A percentile compares a stretch with the other conserved stretches of the same genome.
Evolutionary conservation across 1,139 yeast species (phyloP).

Genomic region (Zygosaccharomyces pseudobailii): DNA sequence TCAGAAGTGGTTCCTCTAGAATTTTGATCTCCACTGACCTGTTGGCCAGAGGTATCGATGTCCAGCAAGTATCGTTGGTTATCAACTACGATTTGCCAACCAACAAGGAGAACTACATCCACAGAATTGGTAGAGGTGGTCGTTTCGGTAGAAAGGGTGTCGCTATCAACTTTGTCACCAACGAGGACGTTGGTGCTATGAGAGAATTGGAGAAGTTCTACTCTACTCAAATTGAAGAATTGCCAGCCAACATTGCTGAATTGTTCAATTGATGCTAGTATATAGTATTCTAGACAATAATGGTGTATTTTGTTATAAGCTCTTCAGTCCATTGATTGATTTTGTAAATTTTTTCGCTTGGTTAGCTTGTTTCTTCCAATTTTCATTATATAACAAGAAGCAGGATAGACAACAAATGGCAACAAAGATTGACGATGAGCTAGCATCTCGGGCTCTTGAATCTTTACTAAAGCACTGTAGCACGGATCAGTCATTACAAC

Average conservation of each 20-base stretch:
- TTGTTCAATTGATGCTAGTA: constrained; percentile 43
- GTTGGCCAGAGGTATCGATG: constrained; percentile 99
- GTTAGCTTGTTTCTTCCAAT: constrained; percentile 3
- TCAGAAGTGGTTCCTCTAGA: constrained; percentile 97
- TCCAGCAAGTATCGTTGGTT: constrained; percentile 97
- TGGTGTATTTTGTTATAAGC: constrained; percentile 10
- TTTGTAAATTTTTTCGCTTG: constrained; percentile 4
- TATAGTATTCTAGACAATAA: constrained; percentile 10
- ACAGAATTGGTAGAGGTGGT: constrained; percentile 99
- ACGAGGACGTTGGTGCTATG: constrained; percentile 85
- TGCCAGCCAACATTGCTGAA: constrained; percentile 91
- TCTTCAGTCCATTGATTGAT: constrained; percentile 1
- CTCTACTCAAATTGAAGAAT: constrained; percentile 96
- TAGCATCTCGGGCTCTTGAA: constrained; percentile 21
- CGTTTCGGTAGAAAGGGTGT: constrained; percentile 99
- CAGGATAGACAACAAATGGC: neutral
- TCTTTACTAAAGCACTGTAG: constrained; percentile 25
- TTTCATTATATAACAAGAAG: neutral
- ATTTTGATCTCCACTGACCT: constrained; percentile 94
- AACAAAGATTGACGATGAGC: constrained; percentile 6
- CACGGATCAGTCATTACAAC: constrained; percentile 20
- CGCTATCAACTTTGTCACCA: constrained; percentile 95
- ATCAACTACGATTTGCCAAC: constrained; percentile 97
- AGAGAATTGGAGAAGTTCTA: constrained; percentile 98
- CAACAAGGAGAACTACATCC: constrained; percentile 97